Evolutionary conservation across 106 monocot species (phyloP).

Genomic region (Gastrodia elata): DNA sequence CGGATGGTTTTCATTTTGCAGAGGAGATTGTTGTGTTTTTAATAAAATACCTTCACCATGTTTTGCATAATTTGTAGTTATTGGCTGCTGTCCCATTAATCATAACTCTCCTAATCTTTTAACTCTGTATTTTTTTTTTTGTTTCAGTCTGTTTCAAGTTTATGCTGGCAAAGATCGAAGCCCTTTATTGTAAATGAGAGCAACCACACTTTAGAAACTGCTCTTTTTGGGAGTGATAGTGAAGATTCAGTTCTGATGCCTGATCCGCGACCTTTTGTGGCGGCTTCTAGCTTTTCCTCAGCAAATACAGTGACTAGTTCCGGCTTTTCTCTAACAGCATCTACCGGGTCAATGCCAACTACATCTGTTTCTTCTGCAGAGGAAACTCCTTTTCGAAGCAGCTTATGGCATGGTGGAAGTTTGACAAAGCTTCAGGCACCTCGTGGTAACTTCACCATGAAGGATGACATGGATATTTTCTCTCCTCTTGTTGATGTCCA

Average conservation of each 20-base stretch:
- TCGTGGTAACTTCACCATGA: conserved; percentile 36
- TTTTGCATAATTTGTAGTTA: background rate
- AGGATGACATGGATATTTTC: conserved; percentile 99
- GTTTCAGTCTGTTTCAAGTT: conserved; percentile 68
- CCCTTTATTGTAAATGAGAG: conserved; percentile 71
- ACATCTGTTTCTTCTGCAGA: conserved; percentile 22
- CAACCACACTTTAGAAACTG: conserved; percentile 63
- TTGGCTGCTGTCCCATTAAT: background rate
- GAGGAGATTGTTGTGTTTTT: background rate
- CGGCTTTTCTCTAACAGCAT: conserved; percentile 27
- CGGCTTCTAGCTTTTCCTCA: conserved; percentile 30
- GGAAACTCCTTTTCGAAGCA: conserved; percentile 53
- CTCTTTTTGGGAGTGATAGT: conserved; percentile 68
- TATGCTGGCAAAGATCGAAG: conserved; percentile 95
- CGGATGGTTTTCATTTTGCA: background rate
- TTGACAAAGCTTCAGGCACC: conserved; percentile 67
- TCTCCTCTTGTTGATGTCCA: conserved; percentile 97
- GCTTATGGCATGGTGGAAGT: conserved; percentile 38
- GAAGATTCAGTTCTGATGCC: conserved; percentile 97
- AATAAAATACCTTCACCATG: background rate
- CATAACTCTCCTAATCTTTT: background rate
- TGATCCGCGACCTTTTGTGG: conserved; percentile 73
- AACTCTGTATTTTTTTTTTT: conserved; percentile 19
- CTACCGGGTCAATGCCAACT: conserved; percentile 20
- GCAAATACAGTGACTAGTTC: conserved; percentile 20